Conservation (phyloP, 306 rosid species). For the Cicer judaicum region DNA sequence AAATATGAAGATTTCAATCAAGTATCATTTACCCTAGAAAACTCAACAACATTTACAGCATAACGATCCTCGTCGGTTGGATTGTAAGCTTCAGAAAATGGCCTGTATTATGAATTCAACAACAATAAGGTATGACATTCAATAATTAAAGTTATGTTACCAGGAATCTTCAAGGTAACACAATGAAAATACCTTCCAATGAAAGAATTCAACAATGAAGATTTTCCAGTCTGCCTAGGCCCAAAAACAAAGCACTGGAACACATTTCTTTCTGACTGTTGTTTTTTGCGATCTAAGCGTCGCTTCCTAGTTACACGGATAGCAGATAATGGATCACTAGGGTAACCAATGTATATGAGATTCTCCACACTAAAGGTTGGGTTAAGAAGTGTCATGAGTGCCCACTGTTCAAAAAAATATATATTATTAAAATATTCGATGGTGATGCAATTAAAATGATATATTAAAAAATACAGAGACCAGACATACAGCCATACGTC, state of each 20-base stretch:
- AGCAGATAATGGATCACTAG: constrained; percentile 76
- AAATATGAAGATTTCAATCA: constrained; percentile 14
- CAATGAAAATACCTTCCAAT: constrained; percentile 69
- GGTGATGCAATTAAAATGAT: constrained; percentile 21
- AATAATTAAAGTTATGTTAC: constrained; percentile 1
- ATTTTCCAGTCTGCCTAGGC: constrained; percentile 91
- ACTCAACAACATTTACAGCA: constrained; percentile 72
- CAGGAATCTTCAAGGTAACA: constrained; percentile 23
- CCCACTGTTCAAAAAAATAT: constrained; percentile 71
- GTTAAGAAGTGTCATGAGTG: constrained; percentile 86
- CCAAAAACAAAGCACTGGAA: constrained; percentile 96
- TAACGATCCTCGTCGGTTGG: constrained; percentile 76
- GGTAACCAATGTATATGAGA: constrained; percentile 86
- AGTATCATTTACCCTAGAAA: constrained; percentile 44
- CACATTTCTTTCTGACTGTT: constrained; percentile 79
- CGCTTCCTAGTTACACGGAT: constrained; percentile 83
- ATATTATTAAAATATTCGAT: constrained; percentile 37
- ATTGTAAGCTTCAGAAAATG: constrained; percentile 61
- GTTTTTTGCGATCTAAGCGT: constrained; percentile 87
- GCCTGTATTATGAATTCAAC: constrained; percentile 57
- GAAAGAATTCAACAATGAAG: constrained; percentile 82
- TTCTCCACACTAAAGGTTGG: constrained; percentile 85
- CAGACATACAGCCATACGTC: not conserved
- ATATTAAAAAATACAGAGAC: not conserved
- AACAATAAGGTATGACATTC: constrained; percentile 15